phyloP scores from a whole-genome alignment of 2,329 filamentous ascomycete genomes.

The Colletotrichum sp. region DNA sequence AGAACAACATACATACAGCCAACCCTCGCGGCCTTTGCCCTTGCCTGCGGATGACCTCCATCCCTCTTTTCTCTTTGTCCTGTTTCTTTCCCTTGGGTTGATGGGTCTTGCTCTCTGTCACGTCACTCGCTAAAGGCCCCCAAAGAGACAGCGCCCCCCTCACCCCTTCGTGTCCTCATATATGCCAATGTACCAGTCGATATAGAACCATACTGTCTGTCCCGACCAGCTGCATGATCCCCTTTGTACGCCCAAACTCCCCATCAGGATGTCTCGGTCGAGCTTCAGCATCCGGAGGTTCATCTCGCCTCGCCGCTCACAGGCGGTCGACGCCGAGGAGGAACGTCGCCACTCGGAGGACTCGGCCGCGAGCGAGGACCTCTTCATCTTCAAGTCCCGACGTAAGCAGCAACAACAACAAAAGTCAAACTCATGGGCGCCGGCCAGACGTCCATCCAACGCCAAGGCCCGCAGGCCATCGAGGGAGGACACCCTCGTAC shows the following conservation, averaged over 20 bases:
- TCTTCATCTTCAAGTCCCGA: conserved; percentile 18
- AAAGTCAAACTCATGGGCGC: conserved; percentile 4
- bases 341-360: conserved; percentile 5
- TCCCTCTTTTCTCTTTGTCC: conserved; percentile 3
- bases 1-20: conserved; percentile 16
- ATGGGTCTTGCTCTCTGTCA: neutral
- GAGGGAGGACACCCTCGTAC: conserved; percentile 36
- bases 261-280: conserved; percentile 45
- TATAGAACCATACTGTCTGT: neutral
- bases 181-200: conserved; percentile 26
- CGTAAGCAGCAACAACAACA: neutral
- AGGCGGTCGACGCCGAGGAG: neutral
- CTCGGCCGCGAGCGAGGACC: conserved; percentile 14
- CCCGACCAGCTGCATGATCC: conserved; percentile 22
- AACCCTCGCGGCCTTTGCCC: neutral
- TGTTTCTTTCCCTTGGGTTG: neutral
- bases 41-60: neutral
- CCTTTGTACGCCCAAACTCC: neutral
- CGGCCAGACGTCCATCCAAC: neutral
- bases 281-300: conserved; percentile 49
- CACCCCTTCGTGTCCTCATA: conserved; percentile 17
- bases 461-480: neutral
- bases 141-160: neutral
- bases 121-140: neutral
- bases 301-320: conserved; percentile 37